Conservation (phyloP, 805 yeast species). For the Lachancea nothofagi region DNA sequence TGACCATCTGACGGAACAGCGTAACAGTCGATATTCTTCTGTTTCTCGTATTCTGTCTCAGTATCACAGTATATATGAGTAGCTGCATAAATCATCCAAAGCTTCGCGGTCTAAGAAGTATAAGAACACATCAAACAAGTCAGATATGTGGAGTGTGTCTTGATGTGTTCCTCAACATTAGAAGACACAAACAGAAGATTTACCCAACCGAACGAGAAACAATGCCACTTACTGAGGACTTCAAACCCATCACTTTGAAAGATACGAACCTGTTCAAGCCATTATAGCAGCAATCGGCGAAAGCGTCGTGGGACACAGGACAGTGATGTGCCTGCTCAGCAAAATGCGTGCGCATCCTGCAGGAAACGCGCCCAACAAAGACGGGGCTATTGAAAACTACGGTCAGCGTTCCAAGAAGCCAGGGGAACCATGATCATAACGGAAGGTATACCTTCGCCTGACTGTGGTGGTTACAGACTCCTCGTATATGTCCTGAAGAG, state of each 20-base stretch:
- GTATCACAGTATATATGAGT: too few species aligned
- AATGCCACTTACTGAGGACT: conserved; percentile 24
- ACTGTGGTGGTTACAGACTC: conserved; percentile 41
- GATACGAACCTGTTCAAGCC: conserved; percentile 41
- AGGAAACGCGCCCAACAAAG: conserved; percentile 39
- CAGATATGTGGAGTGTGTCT: too few species aligned
- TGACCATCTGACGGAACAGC: too few species aligned
- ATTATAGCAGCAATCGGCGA: conserved; percentile 41
- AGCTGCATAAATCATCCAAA: too few species aligned
- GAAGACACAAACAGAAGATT: too few species aligned
- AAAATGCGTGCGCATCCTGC: conserved; percentile 37
- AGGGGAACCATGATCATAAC: conserved; percentile 58
- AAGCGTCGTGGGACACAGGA: conserved; percentile 33
- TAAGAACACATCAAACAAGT: too few species aligned
- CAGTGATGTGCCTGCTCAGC: conserved; percentile 43
- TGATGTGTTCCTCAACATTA: too few species aligned
- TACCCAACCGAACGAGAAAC: neutral
- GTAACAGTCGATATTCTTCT: too few species aligned
- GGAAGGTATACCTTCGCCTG: conserved; percentile 45
- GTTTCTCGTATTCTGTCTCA: too few species aligned
- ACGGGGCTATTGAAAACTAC: conserved; percentile 49
- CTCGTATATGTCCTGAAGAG: conserved; percentile 45
- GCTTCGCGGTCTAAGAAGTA: too few species aligned
- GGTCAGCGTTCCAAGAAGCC: conserved; percentile 47
- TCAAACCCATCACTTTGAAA: conserved; percentile 25